Evolutionary conservation across 306 rosid genomes (phyloP).

Genomic region (Erythrophleum fordii): DNA sequence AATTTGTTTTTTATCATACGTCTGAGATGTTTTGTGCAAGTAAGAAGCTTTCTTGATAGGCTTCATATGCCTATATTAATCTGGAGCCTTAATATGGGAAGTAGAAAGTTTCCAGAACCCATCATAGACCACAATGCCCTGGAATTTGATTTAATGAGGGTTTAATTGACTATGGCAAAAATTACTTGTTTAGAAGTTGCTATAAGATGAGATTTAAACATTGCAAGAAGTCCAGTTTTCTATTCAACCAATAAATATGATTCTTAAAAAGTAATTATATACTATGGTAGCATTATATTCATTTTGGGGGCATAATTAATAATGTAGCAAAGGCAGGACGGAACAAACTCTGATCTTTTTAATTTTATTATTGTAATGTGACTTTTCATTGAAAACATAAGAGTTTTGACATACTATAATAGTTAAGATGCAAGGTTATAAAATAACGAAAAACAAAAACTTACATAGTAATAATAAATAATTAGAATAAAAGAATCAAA

Average conservation of each 20-base stretch:
- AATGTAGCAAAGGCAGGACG: background rate
- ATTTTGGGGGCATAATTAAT: no score
- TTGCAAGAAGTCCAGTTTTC: background rate
- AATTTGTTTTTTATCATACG: background rate
- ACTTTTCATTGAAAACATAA: background rate
- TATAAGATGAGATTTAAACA: background rate
- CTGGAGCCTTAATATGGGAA: conserved; percentile 7
- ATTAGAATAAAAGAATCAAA: background rate
- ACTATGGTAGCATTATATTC: background rate
- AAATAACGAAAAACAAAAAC: background rate
- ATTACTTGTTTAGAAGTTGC: background rate
- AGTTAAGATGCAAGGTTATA: background rate
- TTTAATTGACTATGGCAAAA: background rate
- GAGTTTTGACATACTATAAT: background rate
- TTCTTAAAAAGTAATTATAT: no score
- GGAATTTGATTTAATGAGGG: background rate
- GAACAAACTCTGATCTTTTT: background rate
- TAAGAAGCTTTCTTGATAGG: conserved; percentile 4
- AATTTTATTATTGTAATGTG: no score
- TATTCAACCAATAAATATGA: background rate
- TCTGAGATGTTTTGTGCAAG: background rate
- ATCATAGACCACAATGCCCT: background rate
- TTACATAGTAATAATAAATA: background rate
- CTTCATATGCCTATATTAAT: background rate
- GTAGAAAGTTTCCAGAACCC: background rate